Evolutionary conservation across 495 filamentous ascomycete species (phyloP), one percentile per base, ranked within the genome.

Genomic region (Hypoxylon subgilvum): DNA sequence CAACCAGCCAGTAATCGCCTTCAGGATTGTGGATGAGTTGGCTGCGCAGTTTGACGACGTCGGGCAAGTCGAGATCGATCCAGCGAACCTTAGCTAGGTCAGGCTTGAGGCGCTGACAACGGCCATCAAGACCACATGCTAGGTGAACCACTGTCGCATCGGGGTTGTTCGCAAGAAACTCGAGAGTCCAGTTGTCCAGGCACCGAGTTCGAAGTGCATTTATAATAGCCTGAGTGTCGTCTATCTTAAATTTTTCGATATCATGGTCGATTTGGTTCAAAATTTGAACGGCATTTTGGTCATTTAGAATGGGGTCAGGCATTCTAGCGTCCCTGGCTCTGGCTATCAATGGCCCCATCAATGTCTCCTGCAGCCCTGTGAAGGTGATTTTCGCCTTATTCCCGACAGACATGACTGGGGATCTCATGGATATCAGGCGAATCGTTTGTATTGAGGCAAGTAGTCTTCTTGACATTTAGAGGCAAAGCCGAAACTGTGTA

Each of bases 81-180:
- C 66, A 69, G 9, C 49, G 59, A 8, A 66, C 38, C 19, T 36
- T 52, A 5, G 53, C 50, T 2, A 54, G 10, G 17, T 64, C 61
- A 12, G 49, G 48, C 14, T 55, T 41, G 12, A 69, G 52, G 2
- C 67, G 64, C 14, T 59, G 57, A 6, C 42, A 57, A 9, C 64
- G 57, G 18, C 43, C 61, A n/a, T 67, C 67, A 6, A 70, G 57
- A 10, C 67, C 67, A 16, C 67, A 70, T 9, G 52, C 67, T 12
- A 70, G 45, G 35, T 70, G 57, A 12, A 70, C 30, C 21, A 70
- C 67, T 4, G 65, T 65, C 2, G 49, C 46, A 4, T 46, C 31
- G 1, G 52, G 56, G 31, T 67, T 60, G 17, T 41, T 57, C 14
- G 41, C 31, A 4, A 69, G 53, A 10, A 67, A 69, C 23, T 65